Conservation (phyloP, 345 rosid species). For the Salix udensis region DNA sequence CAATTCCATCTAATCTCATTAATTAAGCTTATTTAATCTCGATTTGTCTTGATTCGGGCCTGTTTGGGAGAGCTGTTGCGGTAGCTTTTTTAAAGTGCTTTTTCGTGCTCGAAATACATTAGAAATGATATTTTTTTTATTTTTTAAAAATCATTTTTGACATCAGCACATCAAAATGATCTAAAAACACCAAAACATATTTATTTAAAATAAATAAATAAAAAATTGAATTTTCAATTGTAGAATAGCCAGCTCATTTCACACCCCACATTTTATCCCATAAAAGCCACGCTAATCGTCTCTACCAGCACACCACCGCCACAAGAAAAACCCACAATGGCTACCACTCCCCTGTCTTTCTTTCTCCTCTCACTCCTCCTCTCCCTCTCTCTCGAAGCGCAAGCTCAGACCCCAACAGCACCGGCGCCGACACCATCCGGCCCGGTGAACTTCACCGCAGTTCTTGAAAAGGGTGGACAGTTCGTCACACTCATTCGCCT, state of each 20-base stretch:
- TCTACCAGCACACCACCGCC: conserved; percentile 13
- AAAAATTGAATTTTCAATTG: background rate
- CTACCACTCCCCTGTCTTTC: conserved; percentile 30
- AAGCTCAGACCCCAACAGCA: conserved; percentile 42
- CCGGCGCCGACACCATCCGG: conserved; percentile 52
- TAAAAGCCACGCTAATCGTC: conserved; percentile 22
- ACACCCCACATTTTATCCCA: conserved; percentile 25
- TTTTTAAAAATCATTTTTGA: no score
- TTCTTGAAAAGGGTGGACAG: conserved; percentile 68
- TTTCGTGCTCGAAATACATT: no score
- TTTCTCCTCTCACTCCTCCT: conserved; percentile 26
- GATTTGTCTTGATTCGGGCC: background rate
- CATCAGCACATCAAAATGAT: no score
- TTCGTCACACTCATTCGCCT: conserved; percentile 55
- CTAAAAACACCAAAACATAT: no score
- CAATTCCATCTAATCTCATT: background rate
- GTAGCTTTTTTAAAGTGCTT: no score
- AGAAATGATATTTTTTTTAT: no score
- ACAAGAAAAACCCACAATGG: conserved; percentile 35
- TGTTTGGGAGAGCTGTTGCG: no score
- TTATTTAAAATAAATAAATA: no score
- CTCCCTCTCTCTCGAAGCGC: conserved; percentile 24
- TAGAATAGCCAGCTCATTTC: conserved; percentile 42
- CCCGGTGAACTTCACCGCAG: conserved; percentile 62
- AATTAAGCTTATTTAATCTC: background rate